phyloP scores from a whole-genome alignment of 164 flowering plant genomes.

The Dillenia turbinata region DNA sequence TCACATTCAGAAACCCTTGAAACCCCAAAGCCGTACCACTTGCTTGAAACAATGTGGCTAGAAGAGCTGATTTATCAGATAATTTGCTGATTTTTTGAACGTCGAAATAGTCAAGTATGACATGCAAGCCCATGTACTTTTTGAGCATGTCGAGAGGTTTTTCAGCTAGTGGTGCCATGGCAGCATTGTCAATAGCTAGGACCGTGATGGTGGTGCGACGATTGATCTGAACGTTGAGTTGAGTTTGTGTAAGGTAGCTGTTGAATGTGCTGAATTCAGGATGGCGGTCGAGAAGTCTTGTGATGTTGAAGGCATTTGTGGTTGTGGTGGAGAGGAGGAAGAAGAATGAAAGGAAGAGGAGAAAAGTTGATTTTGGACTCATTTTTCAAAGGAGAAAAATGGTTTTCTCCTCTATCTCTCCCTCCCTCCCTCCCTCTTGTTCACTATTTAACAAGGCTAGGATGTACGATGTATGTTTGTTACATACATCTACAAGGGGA shows the following conservation, averaged over 20 bases:
- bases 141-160: constrained; percentile 22
- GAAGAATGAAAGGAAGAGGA: constrained; percentile 14
- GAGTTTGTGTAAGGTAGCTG: constrained; percentile 39
- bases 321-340: constrained; percentile 25
- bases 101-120: constrained; percentile 65
- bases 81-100: constrained; percentile 28
- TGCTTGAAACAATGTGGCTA: constrained; percentile 62
- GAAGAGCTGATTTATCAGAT: constrained; percentile 18
- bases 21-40: constrained; percentile 32
- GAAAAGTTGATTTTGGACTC: constrained; percentile 12
- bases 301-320: constrained; percentile 52
- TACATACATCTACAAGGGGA: too few species aligned
- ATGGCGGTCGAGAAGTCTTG: constrained; percentile 34
- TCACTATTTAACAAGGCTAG: too few species aligned
- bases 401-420: too few species aligned
- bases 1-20: constrained; percentile 55
- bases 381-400: neutral
- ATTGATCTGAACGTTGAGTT: constrained; percentile 44
- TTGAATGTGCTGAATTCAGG: constrained; percentile 50
- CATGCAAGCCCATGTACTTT: constrained; percentile 47
- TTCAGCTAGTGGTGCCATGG: constrained; percentile 24
- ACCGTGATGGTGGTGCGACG: constrained; percentile 55
- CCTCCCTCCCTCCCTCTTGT: too few species aligned
- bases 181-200: constrained; percentile 44
- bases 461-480: too few species aligned